Percentiles rank a stretch among this genome's conserved stretches.
Evolutionary conservation across 164 flowering plant genomes (phyloP).

Genomic region (Amborella trichopoda): DNA sequence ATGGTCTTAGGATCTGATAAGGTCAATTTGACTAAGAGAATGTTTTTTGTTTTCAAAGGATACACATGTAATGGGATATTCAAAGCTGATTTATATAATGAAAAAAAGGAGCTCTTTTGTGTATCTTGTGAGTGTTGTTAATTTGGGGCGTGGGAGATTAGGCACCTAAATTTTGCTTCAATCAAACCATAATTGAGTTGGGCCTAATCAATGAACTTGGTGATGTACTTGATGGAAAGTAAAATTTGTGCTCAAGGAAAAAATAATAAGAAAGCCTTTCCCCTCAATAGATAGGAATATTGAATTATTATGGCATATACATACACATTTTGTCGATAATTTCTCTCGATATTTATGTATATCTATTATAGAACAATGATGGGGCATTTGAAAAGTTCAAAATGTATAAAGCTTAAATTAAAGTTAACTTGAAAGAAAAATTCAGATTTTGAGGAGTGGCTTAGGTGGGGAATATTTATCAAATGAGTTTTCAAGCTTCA

Average conservation of each 20-base stretch:
- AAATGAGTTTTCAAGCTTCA: background rate
- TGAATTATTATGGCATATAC: background rate
- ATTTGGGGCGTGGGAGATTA: background rate
- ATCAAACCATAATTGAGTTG: background rate
- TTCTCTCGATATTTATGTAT: background rate
- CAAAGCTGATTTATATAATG: background rate
- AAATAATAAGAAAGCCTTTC: background rate
- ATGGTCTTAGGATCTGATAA: background rate
- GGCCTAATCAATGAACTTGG: background rate
- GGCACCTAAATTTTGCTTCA: background rate
- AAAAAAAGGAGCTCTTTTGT: background rate
- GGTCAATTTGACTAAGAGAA: background rate
- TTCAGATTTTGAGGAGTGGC: background rate
- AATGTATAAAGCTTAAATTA: background rate
- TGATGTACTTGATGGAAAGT: background rate
- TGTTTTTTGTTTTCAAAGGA: background rate
- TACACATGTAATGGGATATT: too few relatives aligned
- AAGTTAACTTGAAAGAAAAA: background rate
- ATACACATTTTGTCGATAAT: constrained; percentile 2
- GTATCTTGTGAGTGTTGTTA: too few relatives aligned
- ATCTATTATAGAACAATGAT: background rate
- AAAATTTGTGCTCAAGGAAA: background rate
- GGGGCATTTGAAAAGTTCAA: background rate
- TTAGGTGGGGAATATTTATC: background rate
- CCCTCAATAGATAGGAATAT: background rate